Percentiles rank a stretch among this genome's conserved stretches.
Evolutionary conservation across 176 grass and related monocot species (phyloP).

Genomic region (Carex scoparia): DNA sequence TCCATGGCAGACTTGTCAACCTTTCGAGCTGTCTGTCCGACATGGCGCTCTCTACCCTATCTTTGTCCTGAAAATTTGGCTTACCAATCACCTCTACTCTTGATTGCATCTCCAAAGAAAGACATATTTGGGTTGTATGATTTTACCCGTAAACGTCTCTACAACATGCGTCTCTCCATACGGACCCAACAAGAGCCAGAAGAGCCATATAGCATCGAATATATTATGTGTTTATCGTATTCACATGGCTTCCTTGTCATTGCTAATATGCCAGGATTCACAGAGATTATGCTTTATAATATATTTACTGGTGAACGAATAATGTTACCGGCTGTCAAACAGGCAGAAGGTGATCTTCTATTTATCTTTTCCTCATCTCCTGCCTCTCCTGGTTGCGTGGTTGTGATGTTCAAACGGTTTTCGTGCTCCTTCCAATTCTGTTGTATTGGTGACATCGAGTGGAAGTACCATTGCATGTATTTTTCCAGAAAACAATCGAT

Average conservation of each 20-base stretch:
- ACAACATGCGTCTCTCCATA: conserved; percentile 45
- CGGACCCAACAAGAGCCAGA: conserved; percentile 32
- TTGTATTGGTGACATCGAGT: conserved; percentile 38
- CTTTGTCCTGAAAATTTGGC: conserved; percentile 29
- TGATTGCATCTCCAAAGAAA: conserved; percentile 48
- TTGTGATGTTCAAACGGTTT: conserved; percentile 35
- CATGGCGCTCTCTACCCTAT: conserved; percentile 38
- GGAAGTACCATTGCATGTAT: conserved; percentile 26
- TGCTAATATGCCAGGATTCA: conserved; percentile 23
- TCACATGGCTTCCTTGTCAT: conserved; percentile 63
- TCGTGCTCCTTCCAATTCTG: conserved; percentile 27
- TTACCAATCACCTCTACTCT: conserved; percentile 42
- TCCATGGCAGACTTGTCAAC: conserved; percentile 59
- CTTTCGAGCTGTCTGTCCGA: conserved; percentile 39
- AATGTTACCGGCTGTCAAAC: conserved; percentile 32
- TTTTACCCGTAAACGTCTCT: conserved; percentile 39
- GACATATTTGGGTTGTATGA: conserved; percentile 38
- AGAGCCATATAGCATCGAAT: conserved; percentile 11
- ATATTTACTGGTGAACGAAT: conserved; percentile 57
- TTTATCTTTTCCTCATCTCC: conserved; percentile 45
- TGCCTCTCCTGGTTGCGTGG: conserved; percentile 21
- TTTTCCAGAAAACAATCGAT: conserved; percentile 2
- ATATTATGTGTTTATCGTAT: conserved; percentile 15
- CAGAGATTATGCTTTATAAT: conserved; percentile 54
- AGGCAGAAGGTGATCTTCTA: not conserved